phyloP scores from a whole-genome alignment of 208 protist genomes.

The Acanthamoeba lenticulata region DNA sequence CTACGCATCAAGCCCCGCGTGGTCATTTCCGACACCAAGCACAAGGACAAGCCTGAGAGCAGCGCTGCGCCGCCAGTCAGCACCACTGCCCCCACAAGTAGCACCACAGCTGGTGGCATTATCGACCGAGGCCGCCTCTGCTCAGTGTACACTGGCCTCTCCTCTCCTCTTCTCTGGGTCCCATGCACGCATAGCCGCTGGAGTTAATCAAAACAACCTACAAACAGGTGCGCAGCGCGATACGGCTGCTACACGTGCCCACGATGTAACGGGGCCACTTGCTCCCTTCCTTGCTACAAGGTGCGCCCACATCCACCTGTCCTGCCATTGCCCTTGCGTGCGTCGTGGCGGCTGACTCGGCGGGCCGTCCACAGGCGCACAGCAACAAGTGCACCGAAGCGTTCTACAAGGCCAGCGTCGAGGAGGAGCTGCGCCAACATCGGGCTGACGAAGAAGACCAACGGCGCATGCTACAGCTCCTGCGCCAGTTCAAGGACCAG shows the following conservation, averaged over 20 bases:
- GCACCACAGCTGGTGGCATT: neutral
- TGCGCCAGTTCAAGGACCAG: neutral
- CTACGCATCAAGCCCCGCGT: constrained; percentile 14
- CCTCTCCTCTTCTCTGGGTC: neutral
- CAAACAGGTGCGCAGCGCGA: neutral
- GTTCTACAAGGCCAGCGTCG: constrained; percentile 16
- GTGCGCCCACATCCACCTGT: neutral
- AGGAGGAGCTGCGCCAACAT: neutral
- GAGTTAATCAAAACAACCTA: neutral
- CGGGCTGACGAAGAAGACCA: neutral
- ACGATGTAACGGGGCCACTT: neutral
- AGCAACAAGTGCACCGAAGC: constrained; percentile 27
- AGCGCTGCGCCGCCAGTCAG: neutral
- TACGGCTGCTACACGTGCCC: neutral
- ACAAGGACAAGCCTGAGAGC: neutral
- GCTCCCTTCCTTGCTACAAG: constrained; percentile 30
- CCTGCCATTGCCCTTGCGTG: neutral
- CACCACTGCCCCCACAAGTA: neutral
- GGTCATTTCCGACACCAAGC: constrained; percentile 22
- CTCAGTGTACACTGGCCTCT: neutral
- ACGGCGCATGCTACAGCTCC: neutral
- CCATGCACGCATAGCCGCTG: neutral
- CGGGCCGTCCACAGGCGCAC: too few relatives aligned
- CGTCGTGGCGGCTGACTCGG: too few relatives aligned
- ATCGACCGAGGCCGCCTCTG: neutral